phyloP scores from a whole-genome alignment of 2,329 filamentous ascomycete species.

The Trichoderma sp. region DNA sequence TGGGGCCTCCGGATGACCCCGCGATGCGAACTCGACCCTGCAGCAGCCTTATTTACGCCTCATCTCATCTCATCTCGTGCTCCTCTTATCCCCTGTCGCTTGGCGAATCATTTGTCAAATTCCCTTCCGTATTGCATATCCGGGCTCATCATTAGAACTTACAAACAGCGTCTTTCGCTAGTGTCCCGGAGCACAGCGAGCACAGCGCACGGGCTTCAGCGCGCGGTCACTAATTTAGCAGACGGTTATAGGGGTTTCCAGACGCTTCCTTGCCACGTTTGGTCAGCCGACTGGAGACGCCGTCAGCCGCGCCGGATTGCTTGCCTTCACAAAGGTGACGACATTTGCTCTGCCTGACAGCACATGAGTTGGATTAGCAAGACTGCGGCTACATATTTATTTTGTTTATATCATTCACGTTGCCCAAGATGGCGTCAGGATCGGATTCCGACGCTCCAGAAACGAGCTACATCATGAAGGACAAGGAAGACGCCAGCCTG shows the following conservation, averaged over 20 bases:
- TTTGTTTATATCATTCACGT: not conserved
- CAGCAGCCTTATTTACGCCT: constrained; percentile 8
- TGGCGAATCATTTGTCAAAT: not conserved
- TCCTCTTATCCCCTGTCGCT: not conserved
- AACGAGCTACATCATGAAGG: constrained; percentile 70
- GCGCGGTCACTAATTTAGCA: not conserved
- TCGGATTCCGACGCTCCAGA: constrained; percentile 41
- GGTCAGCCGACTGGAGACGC: constrained; percentile 16
- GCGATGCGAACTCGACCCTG: constrained; percentile 11
- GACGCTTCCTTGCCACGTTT: constrained; percentile 29
- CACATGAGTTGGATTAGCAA: constrained; percentile 15
- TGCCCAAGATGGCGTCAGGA: constrained; percentile 51
- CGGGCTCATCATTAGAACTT: not conserved
- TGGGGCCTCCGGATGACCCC: not conserved
- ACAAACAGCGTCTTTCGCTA: not conserved
- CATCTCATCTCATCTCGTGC: not conserved
- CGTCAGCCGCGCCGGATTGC: constrained; percentile 4
- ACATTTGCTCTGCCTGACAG: constrained; percentile 30
- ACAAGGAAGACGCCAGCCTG: constrained; percentile 70
- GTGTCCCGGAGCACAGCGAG: not conserved
- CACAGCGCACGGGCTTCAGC: not conserved
- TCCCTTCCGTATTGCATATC: not conserved
- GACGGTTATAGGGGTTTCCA: constrained; percentile 30
- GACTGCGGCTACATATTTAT: not conserved
- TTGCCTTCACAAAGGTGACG: constrained; percentile 26